These are phyloP conservation scores for Nitzschia inconspicua DNA, from an alignment of 108 stramenopile genomes.

Conservation along the genomic window DNA sequence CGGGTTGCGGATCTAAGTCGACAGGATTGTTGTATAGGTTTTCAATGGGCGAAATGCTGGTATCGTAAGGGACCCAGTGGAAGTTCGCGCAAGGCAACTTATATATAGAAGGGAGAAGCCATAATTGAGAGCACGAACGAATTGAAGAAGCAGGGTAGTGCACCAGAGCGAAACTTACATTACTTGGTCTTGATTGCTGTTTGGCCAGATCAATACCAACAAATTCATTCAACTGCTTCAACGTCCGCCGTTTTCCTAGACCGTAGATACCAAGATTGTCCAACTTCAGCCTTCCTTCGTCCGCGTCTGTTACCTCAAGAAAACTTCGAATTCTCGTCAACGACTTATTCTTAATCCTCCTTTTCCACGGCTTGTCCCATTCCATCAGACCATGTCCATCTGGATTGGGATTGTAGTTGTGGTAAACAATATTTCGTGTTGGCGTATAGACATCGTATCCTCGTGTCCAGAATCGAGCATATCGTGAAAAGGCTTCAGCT, in stretches of 20 bases:
- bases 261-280: slow-evolving; percentile 83
- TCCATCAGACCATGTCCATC: slow-evolving; percentile 58
- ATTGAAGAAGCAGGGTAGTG: not conserved
- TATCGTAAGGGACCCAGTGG: slow-evolving; percentile 70
- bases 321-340: slow-evolving; percentile 30
- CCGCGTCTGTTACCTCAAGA: slow-evolving; percentile 18
- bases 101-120: not conserved
- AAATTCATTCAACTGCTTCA: slow-evolving; percentile 72
- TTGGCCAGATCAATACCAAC: slow-evolving; percentile 54
- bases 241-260: slow-evolving; percentile 69
- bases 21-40: slow-evolving; percentile 69
- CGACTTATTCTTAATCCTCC: slow-evolving; percentile 19
- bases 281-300: slow-evolving; percentile 4
- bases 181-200: slow-evolving; percentile 8
- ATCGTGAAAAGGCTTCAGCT: slow-evolving; percentile 89
- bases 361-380: slow-evolving; percentile 59
- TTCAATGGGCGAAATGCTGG: slow-evolving; percentile 63
- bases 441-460: slow-evolving; percentile 90
- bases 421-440: slow-evolving; percentile 63
- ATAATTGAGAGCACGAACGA: not conserved
- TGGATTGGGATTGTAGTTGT: slow-evolving; percentile 35
- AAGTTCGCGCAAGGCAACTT: slow-evolving; percentile 43
- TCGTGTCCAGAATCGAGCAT: slow-evolving; percentile 69
- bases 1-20: slow-evolving; percentile 79
- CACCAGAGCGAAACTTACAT: too few species aligned